A percentile compares a stretch with the other conserved stretches of the same genome.
These are phyloP conservation scores for Lentinula detonsa DNA, from an alignment of 768 basidiomycete species.

Conservation along the genomic window DNA sequence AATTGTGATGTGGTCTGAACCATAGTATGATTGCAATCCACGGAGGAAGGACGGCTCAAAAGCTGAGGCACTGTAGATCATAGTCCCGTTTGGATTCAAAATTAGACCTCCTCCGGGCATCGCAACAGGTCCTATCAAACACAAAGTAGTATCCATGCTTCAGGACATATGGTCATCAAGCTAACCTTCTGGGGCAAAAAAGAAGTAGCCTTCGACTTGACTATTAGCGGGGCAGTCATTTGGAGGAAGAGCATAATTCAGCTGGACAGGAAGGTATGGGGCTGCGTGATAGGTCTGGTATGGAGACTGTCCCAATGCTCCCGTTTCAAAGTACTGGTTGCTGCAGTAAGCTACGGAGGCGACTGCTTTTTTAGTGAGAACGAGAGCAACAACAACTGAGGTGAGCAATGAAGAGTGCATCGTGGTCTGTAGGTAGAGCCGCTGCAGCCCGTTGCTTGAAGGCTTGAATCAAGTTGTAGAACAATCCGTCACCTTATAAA, in stretches of 20 bases:
- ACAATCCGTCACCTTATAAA: not conserved
- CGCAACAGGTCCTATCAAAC: not conserved
- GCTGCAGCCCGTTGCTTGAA: not conserved
- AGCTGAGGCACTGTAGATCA: not conserved
- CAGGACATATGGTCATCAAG: not conserved
- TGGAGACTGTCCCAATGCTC: not conserved
- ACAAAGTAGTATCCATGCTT: not conserved
- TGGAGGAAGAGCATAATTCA: not conserved
- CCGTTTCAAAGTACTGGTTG: not conserved
- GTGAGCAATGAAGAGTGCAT: not conserved
- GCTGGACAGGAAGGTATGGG: not conserved
- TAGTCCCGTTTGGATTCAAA: not conserved
- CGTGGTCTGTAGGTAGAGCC: not conserved
- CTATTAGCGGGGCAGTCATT: not conserved
- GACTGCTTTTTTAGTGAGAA: not conserved
- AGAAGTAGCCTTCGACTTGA: not conserved
- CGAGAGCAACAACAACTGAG: not conserved
- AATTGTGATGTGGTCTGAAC: not conserved
- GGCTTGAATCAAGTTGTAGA: not conserved
- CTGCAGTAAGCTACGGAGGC: not conserved
- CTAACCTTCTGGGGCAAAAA: not conserved
- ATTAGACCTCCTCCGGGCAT: not conserved
- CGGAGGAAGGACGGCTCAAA: not conserved
- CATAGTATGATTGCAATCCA: not conserved
- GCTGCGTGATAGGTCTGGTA: not conserved